A percentile compares a stretch with the other conserved stretches of the same genome.
Conservation (phyloP, 2,329 filamentous ascomycete species). For the Cytospora paraplurivora region DNA sequence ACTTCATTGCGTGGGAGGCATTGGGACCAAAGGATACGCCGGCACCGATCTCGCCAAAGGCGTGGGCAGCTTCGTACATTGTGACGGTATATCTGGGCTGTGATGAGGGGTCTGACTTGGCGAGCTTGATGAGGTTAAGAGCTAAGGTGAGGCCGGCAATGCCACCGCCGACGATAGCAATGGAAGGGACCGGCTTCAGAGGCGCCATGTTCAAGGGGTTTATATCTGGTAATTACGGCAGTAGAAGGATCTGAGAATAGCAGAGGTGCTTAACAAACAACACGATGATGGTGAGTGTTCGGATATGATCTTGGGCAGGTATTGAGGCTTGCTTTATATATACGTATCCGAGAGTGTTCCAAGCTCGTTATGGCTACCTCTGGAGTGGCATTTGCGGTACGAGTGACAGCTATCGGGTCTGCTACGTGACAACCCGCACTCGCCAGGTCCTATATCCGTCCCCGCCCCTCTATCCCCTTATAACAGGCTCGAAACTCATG, state of each 20-base stretch:
- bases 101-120: conserved; percentile 31
- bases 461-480: background rate
- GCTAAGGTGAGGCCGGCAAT: conserved; percentile 58
- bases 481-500: background rate
- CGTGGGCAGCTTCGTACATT: conserved; percentile 58
- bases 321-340: background rate
- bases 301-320: background rate
- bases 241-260: too few species aligned
- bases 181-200: conserved; percentile 16
- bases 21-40: conserved; percentile 60
- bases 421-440: background rate
- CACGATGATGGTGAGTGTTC: background rate
- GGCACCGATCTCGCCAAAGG: conserved; percentile 60
- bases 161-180: conserved; percentile 62
- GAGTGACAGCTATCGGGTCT: background rate
- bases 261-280: too few species aligned
- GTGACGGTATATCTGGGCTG: conserved; percentile 30
- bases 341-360: background rate
- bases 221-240: background rate
- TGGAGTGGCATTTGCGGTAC: background rate
- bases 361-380: too few species aligned
- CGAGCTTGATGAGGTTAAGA: conserved; percentile 37
- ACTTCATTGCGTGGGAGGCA: conserved; percentile 34
- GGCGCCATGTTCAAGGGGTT: background rate
- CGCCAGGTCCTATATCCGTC: background rate